A percentile compares a stretch with the other conserved stretches of the same genome.
Conservation (phyloP, 2,329 filamentous ascomycete genomes). For the Cercospora nicotianae region DNA sequence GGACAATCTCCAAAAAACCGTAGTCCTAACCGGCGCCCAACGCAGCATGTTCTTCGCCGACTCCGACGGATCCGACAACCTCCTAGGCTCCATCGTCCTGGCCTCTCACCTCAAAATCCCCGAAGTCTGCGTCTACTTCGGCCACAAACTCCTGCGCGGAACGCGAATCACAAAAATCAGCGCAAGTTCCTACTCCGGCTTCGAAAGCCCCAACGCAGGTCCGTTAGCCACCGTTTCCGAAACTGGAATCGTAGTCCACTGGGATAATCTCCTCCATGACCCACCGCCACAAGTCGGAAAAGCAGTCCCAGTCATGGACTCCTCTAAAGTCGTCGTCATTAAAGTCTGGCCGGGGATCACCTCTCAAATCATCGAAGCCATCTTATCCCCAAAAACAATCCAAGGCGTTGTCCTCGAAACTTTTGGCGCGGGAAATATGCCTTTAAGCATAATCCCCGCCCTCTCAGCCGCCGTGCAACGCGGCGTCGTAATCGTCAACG, state of each 20-base stretch:
- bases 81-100: conserved; percentile 83
- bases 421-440: conserved; percentile 90
- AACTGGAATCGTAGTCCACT: conserved; percentile 55
- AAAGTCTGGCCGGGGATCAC: conserved; percentile 91
- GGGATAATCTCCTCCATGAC: conserved; percentile 54
- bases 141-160: conserved; percentile 84
- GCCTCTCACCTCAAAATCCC: conserved; percentile 91
- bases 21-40: conserved; percentile 70
- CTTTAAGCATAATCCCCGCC: conserved; percentile 75
- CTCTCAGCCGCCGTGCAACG: conserved; percentile 66
- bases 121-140: conserved; percentile 92
- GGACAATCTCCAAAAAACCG: conserved; percentile 79
- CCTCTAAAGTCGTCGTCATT: conserved; percentile 83
- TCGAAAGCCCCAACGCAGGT: conserved; percentile 81
- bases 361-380: conserved; percentile 83
- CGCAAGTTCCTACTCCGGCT: conserved; percentile 81
- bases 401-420: conserved; percentile 85
- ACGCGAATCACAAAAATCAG: conserved; percentile 88
- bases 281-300: conserved; percentile 11
- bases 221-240: conserved; percentile 70
- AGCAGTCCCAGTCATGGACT: conserved; percentile 61
- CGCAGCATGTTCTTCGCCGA: conserved; percentile 88
- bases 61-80: conserved; percentile 87
- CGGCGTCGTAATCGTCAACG: conserved; percentile 83
- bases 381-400: conserved; percentile 69